phyloP scores from a whole-genome alignment of 139 green algal species.

The Chlorella sp. region DNA sequence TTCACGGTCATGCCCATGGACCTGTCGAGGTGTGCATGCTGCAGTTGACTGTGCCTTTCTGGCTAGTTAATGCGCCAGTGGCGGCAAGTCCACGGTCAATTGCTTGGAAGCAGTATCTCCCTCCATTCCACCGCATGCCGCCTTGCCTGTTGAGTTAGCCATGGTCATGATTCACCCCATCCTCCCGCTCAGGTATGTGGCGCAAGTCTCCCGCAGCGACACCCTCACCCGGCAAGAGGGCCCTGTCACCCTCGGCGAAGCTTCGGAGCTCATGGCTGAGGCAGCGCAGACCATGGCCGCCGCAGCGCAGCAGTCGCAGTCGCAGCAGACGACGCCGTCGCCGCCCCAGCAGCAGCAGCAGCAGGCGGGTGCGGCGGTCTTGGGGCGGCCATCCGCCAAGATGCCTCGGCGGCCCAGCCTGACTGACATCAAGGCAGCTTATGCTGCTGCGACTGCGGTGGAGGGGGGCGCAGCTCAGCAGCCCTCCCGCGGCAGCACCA shows the following conservation, averaged over 20 bases:
- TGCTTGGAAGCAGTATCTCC: too few species aligned
- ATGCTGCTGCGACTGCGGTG: too few species aligned
- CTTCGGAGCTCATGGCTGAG: slow-evolving; percentile 7
- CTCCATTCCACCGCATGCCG: too few species aligned
- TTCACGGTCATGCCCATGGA: slow-evolving; percentile 41
- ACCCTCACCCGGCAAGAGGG: not conserved
- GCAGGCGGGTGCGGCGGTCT: not conserved
- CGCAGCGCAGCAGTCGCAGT: not conserved
- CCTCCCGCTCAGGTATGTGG: not conserved
- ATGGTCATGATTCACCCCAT: too few species aligned
- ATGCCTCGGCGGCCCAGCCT: too few species aligned
- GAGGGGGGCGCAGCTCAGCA: too few species aligned
- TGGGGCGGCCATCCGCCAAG: not conserved
- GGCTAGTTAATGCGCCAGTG: too few species aligned
- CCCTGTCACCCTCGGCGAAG: not conserved
- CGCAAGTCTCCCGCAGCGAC: slow-evolving; percentile 5
- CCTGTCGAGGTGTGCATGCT: not conserved
- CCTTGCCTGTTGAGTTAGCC: too few species aligned
- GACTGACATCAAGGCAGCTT: too few species aligned
- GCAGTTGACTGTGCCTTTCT: too few species aligned
- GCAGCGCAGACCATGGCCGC: not conserved
- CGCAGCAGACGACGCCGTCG: not conserved
- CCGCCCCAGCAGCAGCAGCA: not conserved
- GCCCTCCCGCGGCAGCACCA: too few species aligned
- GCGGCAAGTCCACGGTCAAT: too few species aligned